Percentiles rank a stretch among this genome's conserved stretches.
Conservation (phyloP, 2,329 filamentous ascomycete species). For the Sphaerulina vaccinii region DNA sequence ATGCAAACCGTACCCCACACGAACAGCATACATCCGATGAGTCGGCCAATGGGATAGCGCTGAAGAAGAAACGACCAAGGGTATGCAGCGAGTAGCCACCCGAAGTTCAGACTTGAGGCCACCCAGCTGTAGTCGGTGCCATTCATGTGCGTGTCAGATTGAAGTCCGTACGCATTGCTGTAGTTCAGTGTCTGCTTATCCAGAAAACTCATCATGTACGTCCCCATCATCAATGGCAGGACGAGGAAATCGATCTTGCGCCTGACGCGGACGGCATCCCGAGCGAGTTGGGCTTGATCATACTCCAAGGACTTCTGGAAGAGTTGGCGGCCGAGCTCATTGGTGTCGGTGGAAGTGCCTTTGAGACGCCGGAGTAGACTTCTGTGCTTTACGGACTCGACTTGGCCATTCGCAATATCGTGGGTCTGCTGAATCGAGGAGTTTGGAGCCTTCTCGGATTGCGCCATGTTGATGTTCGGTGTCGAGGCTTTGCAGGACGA, state of each 20-base stretch:
- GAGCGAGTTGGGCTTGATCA: conserved; percentile 38
- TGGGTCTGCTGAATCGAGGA: not conserved
- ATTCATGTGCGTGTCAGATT: conserved; percentile 34
- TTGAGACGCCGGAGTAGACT: not conserved
- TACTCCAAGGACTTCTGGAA: conserved; percentile 15
- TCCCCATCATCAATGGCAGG: conserved; percentile 51
- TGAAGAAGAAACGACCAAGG: conserved; percentile 39
- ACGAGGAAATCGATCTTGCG: conserved; percentile 49
- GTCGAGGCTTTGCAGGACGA: not conserved
- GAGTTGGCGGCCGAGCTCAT: conserved; percentile 13
- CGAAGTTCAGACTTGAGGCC: conserved; percentile 47
- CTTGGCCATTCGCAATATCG: not conserved
- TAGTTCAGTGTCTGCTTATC: conserved; percentile 26
- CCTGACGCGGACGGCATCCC: conserved; percentile 43
- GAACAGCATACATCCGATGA: conserved; percentile 23
- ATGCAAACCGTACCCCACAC: conserved; percentile 36
- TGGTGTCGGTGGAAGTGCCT: conserved; percentile 8
- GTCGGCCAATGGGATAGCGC: conserved; percentile 17
- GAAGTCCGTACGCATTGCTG: conserved; percentile 18
- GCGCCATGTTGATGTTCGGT: not conserved
- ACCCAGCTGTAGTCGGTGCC: conserved; percentile 44
- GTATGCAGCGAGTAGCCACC: conserved; percentile 45
- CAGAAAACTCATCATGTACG: conserved; percentile 39
- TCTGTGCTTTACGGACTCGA: not conserved
- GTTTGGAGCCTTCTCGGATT: not conserved